Percentiles rank a stretch among this genome's conserved stretches.
Conservation (phyloP, 192 early-diverging fungal genomes). For the Backusella liffmaniae region DNA sequence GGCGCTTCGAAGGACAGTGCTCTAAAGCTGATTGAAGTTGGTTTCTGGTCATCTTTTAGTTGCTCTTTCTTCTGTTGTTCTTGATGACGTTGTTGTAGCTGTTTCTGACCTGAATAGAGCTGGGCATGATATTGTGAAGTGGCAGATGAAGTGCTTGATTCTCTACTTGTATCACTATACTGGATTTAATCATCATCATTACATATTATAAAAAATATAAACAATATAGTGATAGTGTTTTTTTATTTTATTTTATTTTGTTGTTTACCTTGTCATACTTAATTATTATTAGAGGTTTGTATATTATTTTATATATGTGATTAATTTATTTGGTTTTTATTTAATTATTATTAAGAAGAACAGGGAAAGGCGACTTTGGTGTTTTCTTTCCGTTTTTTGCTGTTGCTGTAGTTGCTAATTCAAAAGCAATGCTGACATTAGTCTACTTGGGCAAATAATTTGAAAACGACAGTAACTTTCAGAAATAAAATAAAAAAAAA, state of each 20-base stretch:
- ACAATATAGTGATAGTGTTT: neutral
- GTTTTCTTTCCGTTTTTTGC: neutral
- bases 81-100: constrained; percentile 15
- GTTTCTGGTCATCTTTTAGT: neutral
- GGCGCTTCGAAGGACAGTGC: constrained; percentile 31
- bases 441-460: neutral
- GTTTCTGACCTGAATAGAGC: constrained; percentile 31
- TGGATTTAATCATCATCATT: constrained; percentile 10
- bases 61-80: neutral
- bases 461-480: neutral
- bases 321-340: neutral
- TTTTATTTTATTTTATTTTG: neutral
- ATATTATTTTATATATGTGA: neutral
- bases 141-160: constrained; percentile 11
- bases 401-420: neutral
- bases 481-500: neutral
- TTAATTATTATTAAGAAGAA: neutral
- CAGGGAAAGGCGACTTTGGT: neutral
- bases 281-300: neutral
- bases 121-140: constrained; percentile 33
- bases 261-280: constrained; percentile 2
- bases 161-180: constrained; percentile 13
- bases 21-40: constrained; percentile 6
- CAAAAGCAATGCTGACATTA: neutral
- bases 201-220: constrained; percentile 4